A percentile compares a stretch with the other conserved stretches of the same genome.
Evolutionary conservation across 768 basidiomycete genomes (phyloP).

Genomic region (Glaciozyma martinii): DNA sequence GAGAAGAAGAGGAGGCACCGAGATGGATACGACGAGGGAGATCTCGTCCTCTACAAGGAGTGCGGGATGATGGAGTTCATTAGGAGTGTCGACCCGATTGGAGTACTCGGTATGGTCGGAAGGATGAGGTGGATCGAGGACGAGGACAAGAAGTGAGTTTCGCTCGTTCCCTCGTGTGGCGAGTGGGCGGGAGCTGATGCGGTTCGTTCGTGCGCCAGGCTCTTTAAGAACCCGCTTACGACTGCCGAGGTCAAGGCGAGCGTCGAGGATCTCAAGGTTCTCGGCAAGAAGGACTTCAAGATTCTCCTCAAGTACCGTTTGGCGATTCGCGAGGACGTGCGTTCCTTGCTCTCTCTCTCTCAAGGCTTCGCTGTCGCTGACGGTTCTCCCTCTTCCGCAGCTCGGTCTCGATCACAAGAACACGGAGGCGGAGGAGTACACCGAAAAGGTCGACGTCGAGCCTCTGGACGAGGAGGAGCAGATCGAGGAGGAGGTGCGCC

Average conservation of each 20-base stretch:
- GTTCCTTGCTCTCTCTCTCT: slow-evolving; percentile 13
- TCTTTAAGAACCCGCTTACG: slow-evolving; percentile 63
- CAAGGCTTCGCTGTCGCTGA: background rate
- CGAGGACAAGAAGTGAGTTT: slow-evolving; percentile 68
- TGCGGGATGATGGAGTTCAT: slow-evolving; percentile 65
- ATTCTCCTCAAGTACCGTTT: slow-evolving; percentile 80
- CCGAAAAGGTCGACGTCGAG: slow-evolving; percentile 48
- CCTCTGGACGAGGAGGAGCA: slow-evolving; percentile 73
- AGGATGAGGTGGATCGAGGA: slow-evolving; percentile 66
- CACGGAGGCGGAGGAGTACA: slow-evolving; percentile 62
- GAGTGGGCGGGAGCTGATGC: background rate
- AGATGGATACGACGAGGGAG: slow-evolving; percentile 90
- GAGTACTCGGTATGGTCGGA: slow-evolving; percentile 66
- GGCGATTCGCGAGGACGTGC: slow-evolving; percentile 79
- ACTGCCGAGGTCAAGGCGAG: slow-evolving; percentile 71
- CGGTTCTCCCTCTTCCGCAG: slow-evolving; percentile 40
- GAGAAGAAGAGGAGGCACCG: slow-evolving; percentile 89
- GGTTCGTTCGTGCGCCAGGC: slow-evolving; percentile 45
- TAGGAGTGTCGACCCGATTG: slow-evolving; percentile 58
- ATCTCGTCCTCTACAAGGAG: slow-evolving; percentile 78
- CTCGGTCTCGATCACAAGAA: slow-evolving; percentile 75
- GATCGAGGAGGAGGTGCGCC: slow-evolving; percentile 73
- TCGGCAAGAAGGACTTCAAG: slow-evolving; percentile 98
- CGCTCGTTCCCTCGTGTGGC: background rate
- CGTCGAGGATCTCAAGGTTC: slow-evolving; percentile 84